These are phyloP conservation scores for Colletotrichum brevisporum DNA, from an alignment of 2,329 filamentous ascomycete genomes.

Conservation along the genomic window DNA sequence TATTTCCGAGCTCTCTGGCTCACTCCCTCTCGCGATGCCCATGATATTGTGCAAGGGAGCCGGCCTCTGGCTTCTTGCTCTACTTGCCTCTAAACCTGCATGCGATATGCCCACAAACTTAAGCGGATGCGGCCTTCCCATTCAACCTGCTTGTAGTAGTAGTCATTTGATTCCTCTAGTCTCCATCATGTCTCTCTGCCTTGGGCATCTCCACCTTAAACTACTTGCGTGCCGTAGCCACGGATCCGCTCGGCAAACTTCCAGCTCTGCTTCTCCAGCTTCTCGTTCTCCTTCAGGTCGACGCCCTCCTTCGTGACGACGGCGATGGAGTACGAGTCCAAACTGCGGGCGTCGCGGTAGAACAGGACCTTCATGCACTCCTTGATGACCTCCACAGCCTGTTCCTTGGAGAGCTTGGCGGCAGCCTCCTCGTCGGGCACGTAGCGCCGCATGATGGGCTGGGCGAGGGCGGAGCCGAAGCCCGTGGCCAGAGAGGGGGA, in stretches of 20 bases:
- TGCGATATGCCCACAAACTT: constrained; percentile 7
- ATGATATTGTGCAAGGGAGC: background rate
- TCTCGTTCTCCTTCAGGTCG: constrained; percentile 85
- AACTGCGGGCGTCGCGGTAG: constrained; percentile 94
- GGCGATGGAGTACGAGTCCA: constrained; percentile 93
- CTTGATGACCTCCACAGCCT: constrained; percentile 85
- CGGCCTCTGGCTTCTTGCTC: background rate
- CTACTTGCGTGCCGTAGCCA: constrained; percentile 91
- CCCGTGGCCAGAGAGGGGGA: constrained; percentile 92
- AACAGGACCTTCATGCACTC: constrained; percentile 99
- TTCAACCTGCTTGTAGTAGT: constrained; percentile 23
- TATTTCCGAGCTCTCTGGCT: no score
- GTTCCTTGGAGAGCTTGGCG: constrained; percentile 78
- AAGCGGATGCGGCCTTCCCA: constrained; percentile 7
- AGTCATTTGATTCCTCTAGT: constrained; percentile 29
- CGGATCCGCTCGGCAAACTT: constrained; percentile 95
- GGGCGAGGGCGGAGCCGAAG: constrained; percentile 91
- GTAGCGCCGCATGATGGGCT: constrained; percentile 88
- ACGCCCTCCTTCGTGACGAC: constrained; percentile 92
- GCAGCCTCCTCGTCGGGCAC: constrained; percentile 88
- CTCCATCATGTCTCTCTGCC: constrained; percentile 1
- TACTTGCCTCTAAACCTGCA: constrained; percentile 5
- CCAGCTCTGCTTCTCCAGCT: constrained; percentile 97
- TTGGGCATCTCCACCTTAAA: constrained; percentile 52
- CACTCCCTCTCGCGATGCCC: background rate